Percentiles rank a stretch among this genome's conserved stretches.
Conservation (phyloP, 306 rosid genomes). For the Cyamopsis tetragonoloba region DNA sequence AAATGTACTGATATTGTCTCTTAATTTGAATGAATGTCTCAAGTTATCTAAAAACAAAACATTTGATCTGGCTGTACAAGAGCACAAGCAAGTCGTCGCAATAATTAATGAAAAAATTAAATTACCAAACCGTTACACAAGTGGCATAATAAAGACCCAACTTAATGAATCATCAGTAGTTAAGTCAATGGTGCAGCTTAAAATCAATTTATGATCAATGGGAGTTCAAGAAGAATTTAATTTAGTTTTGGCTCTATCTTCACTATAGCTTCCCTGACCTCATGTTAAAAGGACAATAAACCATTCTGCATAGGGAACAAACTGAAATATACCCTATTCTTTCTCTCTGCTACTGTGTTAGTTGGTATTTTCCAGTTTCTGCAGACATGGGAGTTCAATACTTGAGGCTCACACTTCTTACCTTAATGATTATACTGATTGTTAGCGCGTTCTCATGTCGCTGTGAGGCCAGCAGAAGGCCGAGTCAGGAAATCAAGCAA, state of each 20-base stretch:
- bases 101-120: constrained; percentile 29
- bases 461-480: constrained; percentile 37
- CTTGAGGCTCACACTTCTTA: constrained; percentile 42
- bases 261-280: constrained; percentile 35
- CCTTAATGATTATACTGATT: constrained; percentile 46
- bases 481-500: constrained; percentile 38
- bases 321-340: constrained; percentile 25
- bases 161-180: constrained; percentile 18
- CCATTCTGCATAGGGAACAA: constrained; percentile 27
- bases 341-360: constrained; percentile 19
- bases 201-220: constrained; percentile 25
- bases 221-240: constrained; percentile 39
- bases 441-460: constrained; percentile 48
- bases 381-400: constrained; percentile 47
- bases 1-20: too few species aligned
- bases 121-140: constrained; percentile 27
- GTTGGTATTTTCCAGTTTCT: constrained; percentile 1
- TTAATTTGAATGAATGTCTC: too few species aligned
- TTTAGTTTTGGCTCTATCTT: constrained; percentile 47
- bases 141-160: constrained; percentile 15
- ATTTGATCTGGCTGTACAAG: not conserved
- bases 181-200: constrained; percentile 9
- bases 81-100: constrained; percentile 18
- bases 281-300: constrained; percentile 34
- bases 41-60: too few species aligned